These are phyloP conservation scores for Neofusicoccum kwambonambiense DNA, from an alignment of 2,329 filamentous ascomycete species.

Conservation along the genomic window DNA sequence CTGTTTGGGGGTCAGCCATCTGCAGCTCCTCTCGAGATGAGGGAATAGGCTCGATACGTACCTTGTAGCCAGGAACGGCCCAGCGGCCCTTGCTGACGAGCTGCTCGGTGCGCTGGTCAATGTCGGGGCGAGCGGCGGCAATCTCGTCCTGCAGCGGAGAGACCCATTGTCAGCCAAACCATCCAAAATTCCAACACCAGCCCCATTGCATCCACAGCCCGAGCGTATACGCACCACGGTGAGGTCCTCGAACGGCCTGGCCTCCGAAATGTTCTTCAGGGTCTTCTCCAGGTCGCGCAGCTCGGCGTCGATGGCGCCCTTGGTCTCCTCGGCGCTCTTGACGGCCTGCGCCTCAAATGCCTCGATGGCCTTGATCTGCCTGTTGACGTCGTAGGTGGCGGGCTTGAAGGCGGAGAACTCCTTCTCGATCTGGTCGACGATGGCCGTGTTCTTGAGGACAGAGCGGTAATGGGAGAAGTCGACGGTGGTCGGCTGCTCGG, in stretches of 20 bases:
- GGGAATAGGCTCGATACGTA: slow-evolving; percentile 46
- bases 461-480: slow-evolving; percentile 93
- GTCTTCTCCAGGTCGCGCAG: slow-evolving; percentile 92
- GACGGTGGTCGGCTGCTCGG: slow-evolving; percentile 79
- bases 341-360: slow-evolving; percentile 96
- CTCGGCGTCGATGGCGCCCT: slow-evolving; percentile 93
- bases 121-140: slow-evolving; percentile 87
- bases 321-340: slow-evolving; percentile 95
- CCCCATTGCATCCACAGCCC: neutral
- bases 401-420: slow-evolving; percentile 91
- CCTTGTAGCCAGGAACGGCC: slow-evolving; percentile 98
- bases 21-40: neutral
- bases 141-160: slow-evolving; percentile 73
- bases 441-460: slow-evolving; percentile 90
- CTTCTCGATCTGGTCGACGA: slow-evolving; percentile 96
- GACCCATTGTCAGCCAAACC: slow-evolving; percentile 23
- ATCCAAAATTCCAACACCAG: slow-evolving; percentile 7
- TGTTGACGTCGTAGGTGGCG: slow-evolving; percentile 82
- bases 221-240: slow-evolving; percentile 75
- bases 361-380: slow-evolving; percentile 97
- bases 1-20: slow-evolving; percentile 59
- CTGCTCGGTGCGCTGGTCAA: slow-evolving; percentile 93
- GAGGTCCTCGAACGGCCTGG: slow-evolving; percentile 92
- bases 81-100: slow-evolving; percentile 98
- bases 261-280: slow-evolving; percentile 94